phyloP scores from a whole-genome alignment of 257 asterid genomes.

The Linaria vulgaris region DNA sequence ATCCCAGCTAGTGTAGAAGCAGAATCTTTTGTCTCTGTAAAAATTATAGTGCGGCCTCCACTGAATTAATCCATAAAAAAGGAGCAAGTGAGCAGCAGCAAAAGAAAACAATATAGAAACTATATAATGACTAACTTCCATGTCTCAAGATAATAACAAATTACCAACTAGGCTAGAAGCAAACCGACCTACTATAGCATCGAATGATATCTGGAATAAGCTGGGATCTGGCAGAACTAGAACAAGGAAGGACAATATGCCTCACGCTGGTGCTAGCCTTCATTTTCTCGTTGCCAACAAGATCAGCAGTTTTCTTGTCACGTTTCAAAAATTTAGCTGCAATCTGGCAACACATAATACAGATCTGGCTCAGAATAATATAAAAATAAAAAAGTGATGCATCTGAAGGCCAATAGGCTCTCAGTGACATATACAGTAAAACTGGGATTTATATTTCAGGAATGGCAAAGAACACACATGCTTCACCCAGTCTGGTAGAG shows the following conservation, averaged over 20 bases:
- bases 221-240: constrained; percentile 75
- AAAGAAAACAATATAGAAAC: not conserved
- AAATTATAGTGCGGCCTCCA: constrained; percentile 91
- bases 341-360: constrained; percentile 46
- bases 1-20: constrained; percentile 93
- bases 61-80: constrained; percentile 38
- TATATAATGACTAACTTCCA: not conserved
- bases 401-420: not conserved
- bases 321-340: constrained; percentile 68
- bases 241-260: constrained; percentile 92
- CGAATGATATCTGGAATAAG: constrained; percentile 92
- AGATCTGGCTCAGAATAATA: not conserved
- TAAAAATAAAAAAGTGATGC: not conserved
- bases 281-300: constrained; percentile 97
- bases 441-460: not conserved
- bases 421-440: not conserved
- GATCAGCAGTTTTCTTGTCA: constrained; percentile 82
- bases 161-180: constrained; percentile 14
- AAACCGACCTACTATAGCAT: constrained; percentile 87
- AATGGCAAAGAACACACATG: constrained; percentile 38
- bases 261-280: constrained; percentile 92
- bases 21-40: constrained; percentile 86
- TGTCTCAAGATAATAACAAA: not conserved
- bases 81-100: constrained; percentile 12
- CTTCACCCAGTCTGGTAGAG: constrained; percentile 88